Base-by-base conservation (phyloP, 805 yeast species). In the Cyberlindnera bimundalis region DNA sequence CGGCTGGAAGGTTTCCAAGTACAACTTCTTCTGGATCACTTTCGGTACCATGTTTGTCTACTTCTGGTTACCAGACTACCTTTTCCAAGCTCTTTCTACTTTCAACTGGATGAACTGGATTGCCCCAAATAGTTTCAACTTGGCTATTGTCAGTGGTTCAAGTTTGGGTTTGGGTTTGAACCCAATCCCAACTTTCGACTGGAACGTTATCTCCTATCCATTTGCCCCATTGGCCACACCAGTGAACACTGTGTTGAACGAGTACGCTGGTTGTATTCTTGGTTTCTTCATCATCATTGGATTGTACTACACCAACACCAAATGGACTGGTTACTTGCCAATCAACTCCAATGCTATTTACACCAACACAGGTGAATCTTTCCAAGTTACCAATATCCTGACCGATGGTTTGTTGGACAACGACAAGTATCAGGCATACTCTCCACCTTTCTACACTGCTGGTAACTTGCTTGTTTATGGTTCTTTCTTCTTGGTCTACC, bases 381-480 rank as follows among this genome's bases (percentile, higher is more conserved):
- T 66, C 55, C 61, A 71, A 16, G 75, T 79, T 30, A 65, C 67
- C 14, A 56, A 68, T 39, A 67, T 80, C 14, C 54, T 80, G 31
- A 59, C 71, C 37, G 57, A 73, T 14, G 71, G 69, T 43, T 49
- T 56, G 14, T 67, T 80, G 33, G 81, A 78, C 51, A 45, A 58
- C 17, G 56, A 49, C 2, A 72, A 71, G 49, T 79, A 79, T 54
- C 63, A 66, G 40, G 45, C 58, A n/a, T 73, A 78, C 46, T 82
- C 85, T 1, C 81, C 84, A 8, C 87, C 88, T 8, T 81, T 72
- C 58, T 79, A 77, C 53, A 56, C 77, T 21, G 85, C 87, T 6
- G 84, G 79, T 2, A 76, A 76, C 54, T 59, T 79, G 44, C 75
- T 80, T 9, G 58, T 68, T 16, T 79, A 78, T 52, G 84, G 84